Evolutionary conservation across 2,329 filamentous ascomycete species (phyloP).

Genomic region (Mollisiaceae sp.): DNA sequence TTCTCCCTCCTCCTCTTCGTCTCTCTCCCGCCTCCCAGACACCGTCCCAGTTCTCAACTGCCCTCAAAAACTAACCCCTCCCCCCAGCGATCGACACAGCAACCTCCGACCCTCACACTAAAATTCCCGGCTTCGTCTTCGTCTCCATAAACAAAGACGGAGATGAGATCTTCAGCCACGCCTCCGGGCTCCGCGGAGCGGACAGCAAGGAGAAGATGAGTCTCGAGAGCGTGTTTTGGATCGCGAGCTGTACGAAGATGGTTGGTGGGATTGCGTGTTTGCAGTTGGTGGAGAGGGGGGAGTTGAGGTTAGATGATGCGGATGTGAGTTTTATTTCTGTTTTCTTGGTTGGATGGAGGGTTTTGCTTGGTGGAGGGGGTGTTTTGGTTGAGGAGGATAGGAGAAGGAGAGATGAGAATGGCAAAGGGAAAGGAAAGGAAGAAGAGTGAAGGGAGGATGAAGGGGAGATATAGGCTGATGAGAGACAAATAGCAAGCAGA

Average conservation of each 20-base stretch:
- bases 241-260: constrained; percentile 64
- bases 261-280: constrained; percentile 57
- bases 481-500: constrained; percentile 60
- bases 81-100: constrained; percentile 21
- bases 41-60: not conserved
- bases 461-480: constrained; percentile 52
- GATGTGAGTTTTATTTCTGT: constrained; percentile 13
- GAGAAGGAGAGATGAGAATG: not conserved
- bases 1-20: not conserved
- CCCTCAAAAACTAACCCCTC: not conserved
- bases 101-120: constrained; percentile 11
- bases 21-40: not conserved
- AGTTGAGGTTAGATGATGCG: constrained; percentile 61
- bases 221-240: constrained; percentile 64
- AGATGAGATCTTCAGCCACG: constrained; percentile 53
- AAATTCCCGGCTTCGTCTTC: constrained; percentile 52
- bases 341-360: not conserved
- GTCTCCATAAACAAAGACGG: constrained; percentile 55
- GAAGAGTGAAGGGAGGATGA: too few relatives aligned
- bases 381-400: too few relatives aligned
- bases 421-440: constrained; percentile 42
- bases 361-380: too few relatives aligned
- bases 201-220: constrained; percentile 57
- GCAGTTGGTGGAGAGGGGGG: constrained; percentile 60
- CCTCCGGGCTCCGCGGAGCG: constrained; percentile 53